Conservation (phyloP, 1,284 basidiomycete genomes). For the Paramarasmius palmivorus region DNA sequence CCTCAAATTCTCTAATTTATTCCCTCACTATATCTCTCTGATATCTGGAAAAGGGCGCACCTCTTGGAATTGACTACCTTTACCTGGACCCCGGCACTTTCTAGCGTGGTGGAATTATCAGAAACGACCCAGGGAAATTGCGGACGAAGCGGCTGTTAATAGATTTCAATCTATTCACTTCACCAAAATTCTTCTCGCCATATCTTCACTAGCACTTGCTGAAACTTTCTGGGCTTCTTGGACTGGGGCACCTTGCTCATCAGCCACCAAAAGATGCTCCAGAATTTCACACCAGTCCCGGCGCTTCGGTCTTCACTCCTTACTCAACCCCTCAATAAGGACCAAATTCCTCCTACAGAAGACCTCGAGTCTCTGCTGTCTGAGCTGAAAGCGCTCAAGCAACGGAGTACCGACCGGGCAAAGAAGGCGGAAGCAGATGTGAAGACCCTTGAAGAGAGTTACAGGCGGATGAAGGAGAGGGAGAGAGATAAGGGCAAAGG, state of each 20-base stretch:
- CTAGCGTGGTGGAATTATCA: neutral
- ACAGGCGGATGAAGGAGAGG: constrained; percentile 70
- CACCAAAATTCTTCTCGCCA: no score
- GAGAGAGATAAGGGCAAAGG: constrained; percentile 38
- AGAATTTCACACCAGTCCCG: neutral
- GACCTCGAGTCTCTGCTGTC: constrained; percentile 68
- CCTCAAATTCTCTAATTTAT: neutral
- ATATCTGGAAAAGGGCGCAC: neutral
- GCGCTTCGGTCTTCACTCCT: neutral
- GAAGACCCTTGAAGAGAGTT: constrained; percentile 65
- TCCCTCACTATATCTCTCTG: neutral
- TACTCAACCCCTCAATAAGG: constrained; percentile 1
- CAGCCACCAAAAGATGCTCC: neutral
- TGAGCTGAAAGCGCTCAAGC: constrained; percentile 57
- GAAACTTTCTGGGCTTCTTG: neutral
- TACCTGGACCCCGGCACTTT: neutral
- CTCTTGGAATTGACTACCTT: neutral
- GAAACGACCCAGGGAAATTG: no score
- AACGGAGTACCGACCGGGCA: constrained; percentile 55
- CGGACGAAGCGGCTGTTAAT: no score
- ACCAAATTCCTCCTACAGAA: constrained; percentile 59
- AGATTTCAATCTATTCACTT: no score
- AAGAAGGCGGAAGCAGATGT: constrained; percentile 73
- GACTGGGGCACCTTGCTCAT: neutral
- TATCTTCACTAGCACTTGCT: neutral